Base-by-base conservation (phyloP, 1,284 basidiomycete genomes). In the Meira nashicola region DNA sequence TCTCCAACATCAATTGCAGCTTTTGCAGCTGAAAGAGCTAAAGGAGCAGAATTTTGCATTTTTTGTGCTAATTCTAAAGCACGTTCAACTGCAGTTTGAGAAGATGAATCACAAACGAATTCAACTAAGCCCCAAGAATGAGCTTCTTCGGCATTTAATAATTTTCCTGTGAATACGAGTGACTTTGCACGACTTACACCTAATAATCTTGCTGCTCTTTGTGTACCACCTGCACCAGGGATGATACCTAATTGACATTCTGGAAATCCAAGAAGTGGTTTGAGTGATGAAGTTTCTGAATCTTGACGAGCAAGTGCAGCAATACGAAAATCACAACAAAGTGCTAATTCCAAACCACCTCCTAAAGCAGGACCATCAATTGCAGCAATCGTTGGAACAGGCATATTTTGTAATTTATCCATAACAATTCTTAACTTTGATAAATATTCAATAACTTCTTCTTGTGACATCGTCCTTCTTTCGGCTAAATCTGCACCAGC, bases 401-500 rank as follows among this genome's bases (percentile, higher is more conserved):
- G 86, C 19, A 53, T 39, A 28, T 19, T 39, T 37, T 37, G 37
- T 23, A 95, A 81, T 43, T 82, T 82, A 78, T 92, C 90, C 12
- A 96, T 83, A 67, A 85, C 85, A 38, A 84, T 83, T 23, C 95
- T 80, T 12, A 89, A 84, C 38, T 81, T 81, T 38, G 92, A 85
- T 33, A 96, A 82, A 39, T 95, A 89, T 70, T 92, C 63, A 11
- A 56, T 49, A 39, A 64, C 58, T 25, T 53, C 51, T 14, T 28
- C 41, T 67, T 66, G 37, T 9, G 64, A 55, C 70, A 96, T 95
- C 0, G 84, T 83, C 39, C 86, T 85, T 59, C 92, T 83, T 78
- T 96, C 92, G 59, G 84, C 83, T 52, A 96, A 85, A 79, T 96
- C 92, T 9, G 92, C 92, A 5, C 92, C 92, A n/a, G 92, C 89